Conservation (phyloP, 306 rosid species). For the Ceratonia siliqua region DNA sequence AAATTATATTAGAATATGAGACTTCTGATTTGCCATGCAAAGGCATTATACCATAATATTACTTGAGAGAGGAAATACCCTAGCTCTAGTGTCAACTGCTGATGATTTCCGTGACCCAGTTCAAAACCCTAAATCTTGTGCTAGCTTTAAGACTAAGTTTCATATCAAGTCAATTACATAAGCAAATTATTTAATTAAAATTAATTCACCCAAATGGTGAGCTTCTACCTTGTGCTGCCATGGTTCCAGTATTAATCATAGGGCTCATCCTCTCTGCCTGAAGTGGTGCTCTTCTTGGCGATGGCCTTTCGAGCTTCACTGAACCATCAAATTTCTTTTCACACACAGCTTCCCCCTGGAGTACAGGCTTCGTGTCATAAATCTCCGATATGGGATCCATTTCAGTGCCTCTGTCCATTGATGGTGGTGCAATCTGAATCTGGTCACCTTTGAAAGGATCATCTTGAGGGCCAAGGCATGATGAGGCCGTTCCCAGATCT, state of each 20-base stretch:
- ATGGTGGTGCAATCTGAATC: conserved; percentile 60
- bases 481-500: conserved; percentile 74
- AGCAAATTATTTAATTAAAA: conserved; percentile 2
- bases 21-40: conserved; percentile 61
- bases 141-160: conserved; percentile 13
- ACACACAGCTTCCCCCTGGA: conserved; percentile 44
- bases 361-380: conserved; percentile 67
- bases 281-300: conserved; percentile 65
- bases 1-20: conserved; percentile 31
- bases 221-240: conserved; percentile 21
- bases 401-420: conserved; percentile 62
- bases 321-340: conserved; percentile 62
- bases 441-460: conserved; percentile 70
- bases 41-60: conserved; percentile 58
- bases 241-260: conserved; percentile 55
- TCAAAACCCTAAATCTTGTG: conserved; percentile 61
- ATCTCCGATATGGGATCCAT: conserved; percentile 67
- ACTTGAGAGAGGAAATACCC: conserved; percentile 29
- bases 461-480: conserved; percentile 70
- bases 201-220: conserved; percentile 52
- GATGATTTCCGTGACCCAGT: conserved; percentile 30
- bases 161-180: conserved; percentile 49
- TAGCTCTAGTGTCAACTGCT: neutral
- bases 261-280: conserved; percentile 72
- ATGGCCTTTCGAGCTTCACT: conserved; percentile 78